Evolutionary conservation across 1,284 basidiomycete genomes (phyloP).

Genomic region (Cerioporus squamosus): DNA sequence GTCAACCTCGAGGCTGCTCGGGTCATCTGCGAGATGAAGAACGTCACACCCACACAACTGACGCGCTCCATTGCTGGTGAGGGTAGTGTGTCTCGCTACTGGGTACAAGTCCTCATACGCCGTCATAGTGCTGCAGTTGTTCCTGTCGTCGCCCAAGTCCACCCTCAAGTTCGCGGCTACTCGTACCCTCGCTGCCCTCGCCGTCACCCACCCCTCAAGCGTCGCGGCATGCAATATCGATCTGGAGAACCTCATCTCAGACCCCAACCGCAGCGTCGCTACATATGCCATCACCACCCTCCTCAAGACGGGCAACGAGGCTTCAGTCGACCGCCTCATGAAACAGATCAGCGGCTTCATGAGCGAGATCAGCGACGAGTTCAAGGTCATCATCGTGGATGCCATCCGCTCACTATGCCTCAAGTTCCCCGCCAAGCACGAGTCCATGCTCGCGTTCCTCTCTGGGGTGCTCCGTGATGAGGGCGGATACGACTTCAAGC

Average conservation of each 20-base stretch:
- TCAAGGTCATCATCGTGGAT: conserved; percentile 99
- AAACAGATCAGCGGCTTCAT: conserved; percentile 99
- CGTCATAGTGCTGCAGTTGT: conserved; percentile 81
- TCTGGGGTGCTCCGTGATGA: conserved; percentile 95
- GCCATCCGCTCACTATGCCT: conserved; percentile 98
- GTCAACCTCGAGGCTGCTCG: conserved; percentile 99
- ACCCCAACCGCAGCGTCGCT: conserved; percentile 94
- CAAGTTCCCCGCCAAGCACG: conserved; percentile 98
- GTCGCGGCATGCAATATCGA: conserved; percentile 97
- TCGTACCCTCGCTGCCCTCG: conserved; percentile 90
- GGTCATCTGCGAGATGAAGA: conserved; percentile 95
- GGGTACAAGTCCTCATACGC: background rate
- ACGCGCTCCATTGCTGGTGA: conserved; percentile 87
- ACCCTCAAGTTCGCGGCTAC: conserved; percentile 98
- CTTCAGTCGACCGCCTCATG: conserved; percentile 98
- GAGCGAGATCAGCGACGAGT: conserved; percentile 99
- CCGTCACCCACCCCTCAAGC: conserved; percentile 81
- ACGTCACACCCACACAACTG: conserved; percentile 78
- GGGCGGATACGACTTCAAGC: conserved; percentile 99
- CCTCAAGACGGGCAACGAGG: conserved; percentile 99
- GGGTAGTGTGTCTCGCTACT: conserved; percentile 28
- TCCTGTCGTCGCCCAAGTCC: conserved; percentile 92
- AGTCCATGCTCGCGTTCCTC: conserved; percentile 93
- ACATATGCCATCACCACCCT: conserved; percentile 99
- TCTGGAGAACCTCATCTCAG: conserved; percentile 96